A percentile compares a stretch with the other conserved stretches of the same genome.
Conservation (phyloP, 2,329 filamentous ascomycete genomes). For the Lachnum nothofagi region DNA sequence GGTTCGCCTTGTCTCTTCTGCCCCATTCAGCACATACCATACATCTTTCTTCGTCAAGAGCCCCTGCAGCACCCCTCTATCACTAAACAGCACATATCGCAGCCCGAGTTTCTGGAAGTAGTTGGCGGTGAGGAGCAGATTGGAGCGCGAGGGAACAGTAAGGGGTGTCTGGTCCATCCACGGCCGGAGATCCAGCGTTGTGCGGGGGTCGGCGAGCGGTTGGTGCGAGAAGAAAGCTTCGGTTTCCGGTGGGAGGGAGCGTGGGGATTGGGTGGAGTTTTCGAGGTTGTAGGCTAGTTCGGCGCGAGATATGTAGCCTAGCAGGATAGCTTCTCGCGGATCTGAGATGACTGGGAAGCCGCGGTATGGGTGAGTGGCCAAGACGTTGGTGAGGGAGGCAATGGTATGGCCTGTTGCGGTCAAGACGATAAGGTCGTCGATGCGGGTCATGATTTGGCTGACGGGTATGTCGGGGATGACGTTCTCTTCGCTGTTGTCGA, state of each 20-base stretch:
- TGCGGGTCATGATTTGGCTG: slow-evolving; percentile 84
- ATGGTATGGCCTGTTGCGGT: slow-evolving; percentile 86
- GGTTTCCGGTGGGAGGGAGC: slow-evolving; percentile 61
- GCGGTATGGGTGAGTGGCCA: slow-evolving; percentile 71
- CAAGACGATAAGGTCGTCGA: slow-evolving; percentile 85
- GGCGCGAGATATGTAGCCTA: slow-evolving; percentile 90
- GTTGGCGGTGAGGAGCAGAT: slow-evolving; percentile 75
- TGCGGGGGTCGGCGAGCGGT: slow-evolving; percentile 69
- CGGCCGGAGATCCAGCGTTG: slow-evolving; percentile 79
- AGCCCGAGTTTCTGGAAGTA: slow-evolving; percentile 95
- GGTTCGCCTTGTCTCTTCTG: slow-evolving; percentile 53
- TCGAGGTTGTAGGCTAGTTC: slow-evolving; percentile 80
- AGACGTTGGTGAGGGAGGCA: slow-evolving; percentile 62
- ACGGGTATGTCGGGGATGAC: slow-evolving; percentile 77
- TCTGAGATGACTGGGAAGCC: slow-evolving; percentile 89
- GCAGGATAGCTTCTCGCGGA: slow-evolving; percentile 67
- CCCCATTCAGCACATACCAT: slow-evolving; percentile 84
- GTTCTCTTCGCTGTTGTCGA: slow-evolving; percentile 81
- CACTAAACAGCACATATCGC: slow-evolving; percentile 81
- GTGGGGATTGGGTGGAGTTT: slow-evolving; percentile 50
- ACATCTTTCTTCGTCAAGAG: slow-evolving; percentile 96
- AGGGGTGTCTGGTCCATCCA: slow-evolving; percentile 99
- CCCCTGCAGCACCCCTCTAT: slow-evolving; percentile 75
- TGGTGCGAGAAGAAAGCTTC: slow-evolving; percentile 83
- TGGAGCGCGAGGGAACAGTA: slow-evolving; percentile 71